Evolutionary conservation across 1,284 basidiomycete genomes (phyloP), one percentile per base, ranked within the genome.

Genomic region (Marasmius oreades): DNA sequence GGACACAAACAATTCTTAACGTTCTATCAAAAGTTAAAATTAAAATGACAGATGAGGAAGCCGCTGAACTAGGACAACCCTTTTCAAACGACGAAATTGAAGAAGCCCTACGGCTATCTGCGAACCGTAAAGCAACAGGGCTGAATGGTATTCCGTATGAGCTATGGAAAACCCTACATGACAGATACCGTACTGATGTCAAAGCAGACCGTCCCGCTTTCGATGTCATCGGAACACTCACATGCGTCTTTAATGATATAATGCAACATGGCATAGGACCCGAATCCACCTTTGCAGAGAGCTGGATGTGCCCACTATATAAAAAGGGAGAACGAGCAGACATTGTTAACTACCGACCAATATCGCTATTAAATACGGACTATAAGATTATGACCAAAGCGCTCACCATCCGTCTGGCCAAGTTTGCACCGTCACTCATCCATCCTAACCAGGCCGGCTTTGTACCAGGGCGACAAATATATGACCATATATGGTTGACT

Each of bases 111-210:
- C 12, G 42, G 8, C 12, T 36, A 1, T 39, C 51, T 1, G 45
- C 52, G 11, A 57, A 55, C 20, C 44, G 48, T 6, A 61, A 23
- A 18, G 57, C 62, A 1, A 48, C 52, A 2, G 63, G 63, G 1
- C 20, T 60, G 0, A 54, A 64, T 48, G 61, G 62, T 10, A 45
- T 61, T 0, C 58, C 61, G 16, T 62, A 61, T 42, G 63, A 64
- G 34, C 24, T 63, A 14, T 64, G 60, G 60, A 61, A 61, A 51
- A 14, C 43, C 5, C 18, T 8, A 18, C 8, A 44, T 7, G 8
- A 7, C 14, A 16, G 22, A 44, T 44, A 44, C 42, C 10, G 18
- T 7, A 44, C 42, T 10, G 42, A 8, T 7, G 18, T 7, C 7
- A 44, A 44, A 44, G 18, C 8, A 10, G 42, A 44, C 14, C 8